Base-by-base conservation (phyloP, 352 stramenopile genomes). In the Globisporangium mamillatum region DNA sequence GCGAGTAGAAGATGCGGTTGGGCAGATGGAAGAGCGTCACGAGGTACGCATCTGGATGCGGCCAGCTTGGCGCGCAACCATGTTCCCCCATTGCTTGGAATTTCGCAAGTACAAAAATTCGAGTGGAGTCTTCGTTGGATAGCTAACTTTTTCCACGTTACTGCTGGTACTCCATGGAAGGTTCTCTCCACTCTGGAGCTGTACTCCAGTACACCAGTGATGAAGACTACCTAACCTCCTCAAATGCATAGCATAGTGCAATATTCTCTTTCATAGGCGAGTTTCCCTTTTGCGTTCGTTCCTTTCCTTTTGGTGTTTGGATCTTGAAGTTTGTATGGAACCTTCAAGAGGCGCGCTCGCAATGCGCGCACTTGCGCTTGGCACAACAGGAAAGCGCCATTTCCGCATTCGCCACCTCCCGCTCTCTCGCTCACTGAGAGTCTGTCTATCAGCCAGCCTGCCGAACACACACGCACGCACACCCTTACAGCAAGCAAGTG, bases 291-390 rank as follows among this genome's bases (percentile, higher is more conserved):
- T 34, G 7, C 2, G 41, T 66, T 50, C 20, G 41, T 66, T 50
- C 20, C 25, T 48, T 61, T 61, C 12, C 8, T 16, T 18, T 58
- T n/a, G 12, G 6, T 46, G 32, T 38, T 38, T 38, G 38, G 16
- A 61, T 48, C n/a, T 61, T 61, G 56, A 61, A 29, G 32, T 61
- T 61, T 61, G 56, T 48, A 61, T 61, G 29, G 56, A 20, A 27
- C 2, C 56, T 12, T 44, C 29, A 61, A 48, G 56, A 61, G 56
- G 20, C 56, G 56, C 34, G 8, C 1, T 20, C 14, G 12, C 12
- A 46, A 27, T 29, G 4, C 16, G n/a, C 48, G 20, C 9, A 24
- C 22, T 32, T 60, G 54, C 32, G 25, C 41, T 50, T 50, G 16
- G 41, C 41, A 34, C 34, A 60, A 59, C 41, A 41, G 27, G 55